These are phyloP conservation scores for Eurotiales sp. DNA, from an alignment of 2,329 filamentous ascomycete genomes.

Conservation along the genomic window DNA sequence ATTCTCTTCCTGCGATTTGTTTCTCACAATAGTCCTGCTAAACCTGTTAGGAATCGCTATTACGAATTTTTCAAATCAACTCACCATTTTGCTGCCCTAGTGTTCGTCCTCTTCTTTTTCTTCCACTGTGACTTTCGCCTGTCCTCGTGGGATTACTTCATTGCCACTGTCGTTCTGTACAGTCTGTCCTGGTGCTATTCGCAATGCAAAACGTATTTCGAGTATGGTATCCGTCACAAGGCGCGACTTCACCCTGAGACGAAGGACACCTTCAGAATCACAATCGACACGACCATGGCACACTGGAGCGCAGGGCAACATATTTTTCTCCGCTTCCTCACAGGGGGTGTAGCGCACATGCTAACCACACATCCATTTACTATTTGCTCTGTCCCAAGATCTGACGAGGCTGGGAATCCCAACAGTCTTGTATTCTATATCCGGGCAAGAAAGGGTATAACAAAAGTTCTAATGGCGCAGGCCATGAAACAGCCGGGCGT, in stretches of 20 bases:
- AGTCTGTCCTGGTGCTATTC: conserved; percentile 45
- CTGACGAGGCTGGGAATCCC: conserved; percentile 49
- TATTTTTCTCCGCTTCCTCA: conserved; percentile 57
- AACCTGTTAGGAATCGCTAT: conserved; percentile 42
- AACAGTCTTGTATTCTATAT: conserved; percentile 54
- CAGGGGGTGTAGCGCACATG: conserved; percentile 42
- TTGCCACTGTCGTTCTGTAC: conserved; percentile 54
- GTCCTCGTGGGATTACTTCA: conserved; percentile 60
- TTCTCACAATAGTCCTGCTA: background rate
- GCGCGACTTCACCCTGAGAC: conserved; percentile 50
- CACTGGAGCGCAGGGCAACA: conserved; percentile 63
- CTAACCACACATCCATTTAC: conserved; percentile 64
- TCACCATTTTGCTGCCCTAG: conserved; percentile 50
- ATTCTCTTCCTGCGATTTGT: background rate
- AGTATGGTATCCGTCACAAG: conserved; percentile 46
- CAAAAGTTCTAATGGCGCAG: conserved; percentile 42
- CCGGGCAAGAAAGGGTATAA: conserved; percentile 49
- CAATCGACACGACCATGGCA: conserved; percentile 47
- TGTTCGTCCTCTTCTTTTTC: conserved; percentile 60
- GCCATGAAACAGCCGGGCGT: conserved; percentile 33
- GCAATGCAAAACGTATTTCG: conserved; percentile 46
- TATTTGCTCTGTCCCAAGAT: conserved; percentile 50
- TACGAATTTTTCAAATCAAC: conserved; percentile 62
- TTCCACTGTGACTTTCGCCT: conserved; percentile 56
- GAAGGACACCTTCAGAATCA: conserved; percentile 43